Evolutionary conservation across 345 rosid species (phyloP).

Genomic region (Rhizophora mangle): DNA sequence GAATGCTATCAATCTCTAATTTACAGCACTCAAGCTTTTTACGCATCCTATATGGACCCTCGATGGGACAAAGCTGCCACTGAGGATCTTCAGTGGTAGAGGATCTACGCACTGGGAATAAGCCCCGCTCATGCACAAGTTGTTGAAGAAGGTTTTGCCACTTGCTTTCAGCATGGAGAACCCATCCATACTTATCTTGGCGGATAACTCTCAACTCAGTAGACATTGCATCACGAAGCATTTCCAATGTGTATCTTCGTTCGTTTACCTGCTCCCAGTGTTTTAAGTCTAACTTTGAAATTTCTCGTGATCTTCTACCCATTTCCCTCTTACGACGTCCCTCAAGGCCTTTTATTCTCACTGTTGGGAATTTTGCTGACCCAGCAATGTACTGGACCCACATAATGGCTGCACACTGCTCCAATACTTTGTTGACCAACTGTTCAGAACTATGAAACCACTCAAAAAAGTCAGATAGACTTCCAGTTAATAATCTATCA

Average conservation of each 20-base stretch:
- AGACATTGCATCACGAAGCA: slow-evolving; percentile 94
- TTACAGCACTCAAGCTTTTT: slow-evolving; percentile 93
- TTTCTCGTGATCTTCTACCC: slow-evolving; percentile 84
- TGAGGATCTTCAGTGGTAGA: slow-evolving; percentile 60
- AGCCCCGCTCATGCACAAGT: slow-evolving; percentile 95
- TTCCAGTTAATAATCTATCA: slow-evolving; percentile 86
- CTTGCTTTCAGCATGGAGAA: slow-evolving; percentile 98
- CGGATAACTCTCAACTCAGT: slow-evolving; percentile 98
- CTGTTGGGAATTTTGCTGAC: slow-evolving; percentile 92
- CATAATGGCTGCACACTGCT: slow-evolving; percentile 94
- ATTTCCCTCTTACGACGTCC: slow-evolving; percentile 91
- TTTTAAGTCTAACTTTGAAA: slow-evolving; percentile 67
- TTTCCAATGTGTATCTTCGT: slow-evolving; percentile 90
- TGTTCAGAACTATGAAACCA: slow-evolving; percentile 86
- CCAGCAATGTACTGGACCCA: slow-evolving; percentile 95
- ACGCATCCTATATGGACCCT: slow-evolving; percentile 99
- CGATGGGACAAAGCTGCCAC: slow-evolving; percentile 99
- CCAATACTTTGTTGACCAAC: slow-evolving; percentile 75
- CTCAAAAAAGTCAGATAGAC: slow-evolving; percentile 63
- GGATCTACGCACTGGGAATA: slow-evolving; percentile 75
- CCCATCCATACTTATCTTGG: slow-evolving; percentile 99
- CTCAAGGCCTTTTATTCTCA: slow-evolving; percentile 89
- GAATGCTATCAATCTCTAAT: slow-evolving; percentile 72
- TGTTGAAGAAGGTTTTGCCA: slow-evolving; percentile 98
- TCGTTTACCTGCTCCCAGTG: slow-evolving; percentile 97